A percentile compares a stretch with the other conserved stretches of the same genome.
These are phyloP conservation scores for Madurella mycetomatis DNA, from an alignment of 2,329 filamentous ascomycete species.

Conservation along the genomic window DNA sequence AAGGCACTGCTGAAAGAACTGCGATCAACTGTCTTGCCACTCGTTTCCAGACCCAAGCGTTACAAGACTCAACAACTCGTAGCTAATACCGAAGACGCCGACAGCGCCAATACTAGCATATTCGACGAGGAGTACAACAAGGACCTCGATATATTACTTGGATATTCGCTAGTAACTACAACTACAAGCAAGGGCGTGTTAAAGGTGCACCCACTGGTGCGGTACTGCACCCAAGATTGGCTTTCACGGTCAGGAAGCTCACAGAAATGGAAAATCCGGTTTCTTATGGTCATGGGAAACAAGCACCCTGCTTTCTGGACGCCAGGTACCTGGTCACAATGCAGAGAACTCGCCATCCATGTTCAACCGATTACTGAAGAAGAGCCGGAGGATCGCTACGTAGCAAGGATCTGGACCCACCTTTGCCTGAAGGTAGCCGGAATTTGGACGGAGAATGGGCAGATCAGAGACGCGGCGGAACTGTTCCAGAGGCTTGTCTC, in stretches of 20 bases:
- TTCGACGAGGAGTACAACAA: conserved; percentile 25
- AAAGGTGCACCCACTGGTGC: conserved; percentile 41
- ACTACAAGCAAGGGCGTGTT: conserved; percentile 25
- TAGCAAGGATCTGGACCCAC: background rate
- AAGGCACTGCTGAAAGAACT: too few species aligned
- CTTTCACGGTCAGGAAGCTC: background rate
- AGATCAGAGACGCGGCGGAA: too few species aligned
- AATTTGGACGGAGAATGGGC: background rate
- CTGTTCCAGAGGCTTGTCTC: too few species aligned
- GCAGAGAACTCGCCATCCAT: background rate
- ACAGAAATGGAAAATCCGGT: background rate
- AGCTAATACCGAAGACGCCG: too few species aligned
- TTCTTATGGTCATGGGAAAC: background rate
- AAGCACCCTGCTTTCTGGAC: too few species aligned
- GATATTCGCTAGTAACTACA: conserved; percentile 34
- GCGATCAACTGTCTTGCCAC: too few species aligned
- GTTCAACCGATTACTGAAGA: background rate
- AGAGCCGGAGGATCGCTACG: background rate
- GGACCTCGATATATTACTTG: conserved; percentile 31
- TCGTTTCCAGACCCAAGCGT: too few species aligned
- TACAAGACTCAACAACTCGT: too few species aligned
- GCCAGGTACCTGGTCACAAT: background rate
- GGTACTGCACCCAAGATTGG: conserved; percentile 3
- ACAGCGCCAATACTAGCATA: too few species aligned
- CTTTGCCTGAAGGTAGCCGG: background rate